Evolutionary conservation across 2,329 filamentous ascomycete genomes (phyloP).

Genomic region (Pyrenophora graminea): DNA sequence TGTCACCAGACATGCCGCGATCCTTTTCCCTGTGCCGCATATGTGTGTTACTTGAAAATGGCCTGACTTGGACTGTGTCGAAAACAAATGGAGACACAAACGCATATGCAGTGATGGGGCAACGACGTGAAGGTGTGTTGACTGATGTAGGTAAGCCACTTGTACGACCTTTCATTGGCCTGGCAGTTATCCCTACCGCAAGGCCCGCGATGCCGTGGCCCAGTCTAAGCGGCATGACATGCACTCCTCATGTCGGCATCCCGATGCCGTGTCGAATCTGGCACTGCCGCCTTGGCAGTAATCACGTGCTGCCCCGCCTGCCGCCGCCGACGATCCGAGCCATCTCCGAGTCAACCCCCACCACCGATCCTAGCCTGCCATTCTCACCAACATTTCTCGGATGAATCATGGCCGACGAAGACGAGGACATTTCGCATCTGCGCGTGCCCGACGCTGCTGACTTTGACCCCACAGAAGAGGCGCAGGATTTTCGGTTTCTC

Average conservation of each 20-base stretch:
- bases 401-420: constrained; percentile 41
- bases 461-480: constrained; percentile 71
- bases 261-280: too few relatives aligned
- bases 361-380: neutral
- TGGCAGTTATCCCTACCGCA: too few relatives aligned
- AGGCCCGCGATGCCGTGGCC: neutral
- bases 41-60: neutral
- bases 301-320: too few relatives aligned
- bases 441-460: constrained; percentile 30
- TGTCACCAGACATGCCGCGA: neutral
- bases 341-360: neutral
- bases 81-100: neutral
- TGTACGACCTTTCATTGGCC: too few relatives aligned
- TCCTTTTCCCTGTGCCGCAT: neutral
- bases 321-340: neutral
- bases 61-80: neutral
- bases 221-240: constrained; percentile 1
- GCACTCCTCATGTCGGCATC: neutral
- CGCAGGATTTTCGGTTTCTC: constrained; percentile 83
- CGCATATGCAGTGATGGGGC: neutral
- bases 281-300: too few relatives aligned
- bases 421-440: constrained; percentile 40
- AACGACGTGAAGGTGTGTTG: constrained; percentile 5
- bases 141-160: neutral
- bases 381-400: neutral